Evolutionary conservation across 305 asterid species (phyloP).

Genomic region (Ruellia speciosa): DNA sequence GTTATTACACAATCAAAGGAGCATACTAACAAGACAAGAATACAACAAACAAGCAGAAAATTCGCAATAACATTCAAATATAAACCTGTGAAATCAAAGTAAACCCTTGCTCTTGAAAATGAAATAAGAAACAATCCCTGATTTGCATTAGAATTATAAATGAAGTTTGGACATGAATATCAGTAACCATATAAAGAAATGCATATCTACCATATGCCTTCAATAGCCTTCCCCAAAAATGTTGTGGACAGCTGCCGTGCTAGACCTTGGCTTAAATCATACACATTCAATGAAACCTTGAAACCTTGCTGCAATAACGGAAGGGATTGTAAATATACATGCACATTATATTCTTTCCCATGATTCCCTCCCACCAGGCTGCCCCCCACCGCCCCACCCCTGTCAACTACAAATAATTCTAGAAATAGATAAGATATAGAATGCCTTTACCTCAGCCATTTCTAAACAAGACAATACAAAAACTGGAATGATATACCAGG

Average conservation of each 20-base stretch:
- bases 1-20: neutral
- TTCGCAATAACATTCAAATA: neutral
- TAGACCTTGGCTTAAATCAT: constrained; percentile 90
- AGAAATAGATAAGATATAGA: neutral
- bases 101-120: neutral
- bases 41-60: neutral
- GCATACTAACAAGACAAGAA: neutral
- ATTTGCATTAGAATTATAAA: neutral
- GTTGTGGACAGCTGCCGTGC: constrained; percentile 79
- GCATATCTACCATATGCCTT: constrained; percentile 69
- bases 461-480: constrained; percentile 11
- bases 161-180: neutral
- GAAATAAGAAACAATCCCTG: neutral
- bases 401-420: neutral
- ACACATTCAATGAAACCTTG: constrained; percentile 71
- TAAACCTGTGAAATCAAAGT: too few relatives aligned
- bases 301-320: constrained; percentile 52
- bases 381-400: neutral
- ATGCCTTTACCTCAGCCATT: constrained; percentile 52
- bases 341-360: neutral
- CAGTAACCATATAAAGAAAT: neutral
- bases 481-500: neutral
- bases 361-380: neutral
- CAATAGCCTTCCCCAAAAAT: constrained; percentile 82
- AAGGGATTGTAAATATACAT: neutral